Percentiles rank a stretch among this genome's conserved stretches.
These are phyloP conservation scores for Trichocladium antarcticum DNA, from an alignment of 495 filamentous ascomycete species.

Conservation along the genomic window DNA sequence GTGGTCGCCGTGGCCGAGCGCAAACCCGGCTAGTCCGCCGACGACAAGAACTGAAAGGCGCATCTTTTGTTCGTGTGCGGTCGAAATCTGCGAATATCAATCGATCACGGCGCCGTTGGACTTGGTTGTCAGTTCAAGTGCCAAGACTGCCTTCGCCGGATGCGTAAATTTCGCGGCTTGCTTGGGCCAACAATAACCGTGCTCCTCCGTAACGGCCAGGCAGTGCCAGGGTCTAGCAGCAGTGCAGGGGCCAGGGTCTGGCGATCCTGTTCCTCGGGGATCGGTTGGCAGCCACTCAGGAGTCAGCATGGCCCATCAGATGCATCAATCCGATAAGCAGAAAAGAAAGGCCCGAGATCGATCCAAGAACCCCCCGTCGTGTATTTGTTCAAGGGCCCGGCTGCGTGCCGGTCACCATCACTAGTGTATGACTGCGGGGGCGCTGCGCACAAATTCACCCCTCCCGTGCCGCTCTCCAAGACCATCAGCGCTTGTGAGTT, in stretches of 20 bases:
- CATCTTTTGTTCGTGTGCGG: not conserved
- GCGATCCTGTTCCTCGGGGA: not conserved
- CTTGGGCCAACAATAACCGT: not conserved
- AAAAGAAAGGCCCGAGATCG: no score
- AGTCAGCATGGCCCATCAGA: no score
- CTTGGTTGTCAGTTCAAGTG: not conserved
- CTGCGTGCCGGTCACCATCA: no score
- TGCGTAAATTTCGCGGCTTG: not conserved
- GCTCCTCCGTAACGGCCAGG: no score
- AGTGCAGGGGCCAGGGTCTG: not conserved
- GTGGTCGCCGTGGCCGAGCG: slow-evolving; percentile 47
- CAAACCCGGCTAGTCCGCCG: slow-evolving; percentile 12
- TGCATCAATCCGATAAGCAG: no score
- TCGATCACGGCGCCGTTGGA: no score
- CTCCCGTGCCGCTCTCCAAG: not conserved
- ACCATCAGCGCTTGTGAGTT: slow-evolving; percentile 5
- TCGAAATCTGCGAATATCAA: no score
- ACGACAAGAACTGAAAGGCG: slow-evolving; percentile 14
- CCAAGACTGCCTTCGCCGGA: not conserved
- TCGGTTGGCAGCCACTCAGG: no score
- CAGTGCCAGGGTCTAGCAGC: not conserved
- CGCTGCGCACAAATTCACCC: slow-evolving; percentile 6
- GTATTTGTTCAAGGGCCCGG: no score
- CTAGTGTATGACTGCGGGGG: no score
- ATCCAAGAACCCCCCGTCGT: no score